Base-by-base conservation (phyloP, 2,329 filamentous ascomycete genomes). In the Coleophoma crateriformis region DNA sequence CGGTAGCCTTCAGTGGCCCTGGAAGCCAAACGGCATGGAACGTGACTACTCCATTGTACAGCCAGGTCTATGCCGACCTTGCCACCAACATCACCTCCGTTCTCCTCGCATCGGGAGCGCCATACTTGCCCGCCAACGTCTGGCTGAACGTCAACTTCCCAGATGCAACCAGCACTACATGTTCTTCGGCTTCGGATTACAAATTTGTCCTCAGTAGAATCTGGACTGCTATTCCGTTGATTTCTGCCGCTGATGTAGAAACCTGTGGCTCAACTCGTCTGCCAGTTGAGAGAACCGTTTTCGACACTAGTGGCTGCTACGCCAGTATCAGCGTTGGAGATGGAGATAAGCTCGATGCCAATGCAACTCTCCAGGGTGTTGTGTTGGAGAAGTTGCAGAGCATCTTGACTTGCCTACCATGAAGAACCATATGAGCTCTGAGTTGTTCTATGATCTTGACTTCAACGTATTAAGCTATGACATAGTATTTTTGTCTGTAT, bases 121-220 rank as follows among this genome's bases (percentile, higher is more conserved):
- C 85, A 0, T 87, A 85, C 60, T 71, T 88, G 3, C 84, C 85
- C 0, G 58, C 69, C 0, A 72, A 76, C 42, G 72, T 79, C 3
- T 87, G 75, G 63, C 73, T 88, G 33, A 88, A 88, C 56, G 82
- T 88, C 58, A 88, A 88, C 67, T 86, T 85, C 59, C 80, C 81
- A 5, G 65, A 71, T 50, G 75, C 79, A 1, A 67, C 61, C 2
- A 65, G 68, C 6, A 71, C 63, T 0, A 63, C 65, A 46, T 88
- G 85, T 67, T 72, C 68, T 12, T 67, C 69, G 19, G 64, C 74
- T 0, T 67, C 68, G 32, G 68, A 82, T 48, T 85, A 86, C 71
- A 74, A 75, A 57, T 89, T 79, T 64, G 77, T 88, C 4, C 67
- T 88, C 33, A 82, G 72, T 43, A 73, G 84, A 15, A 80, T 88